These are phyloP conservation scores for Boechera stricta DNA, from an alignment of 345 rosid species.

Conservation along the genomic window DNA sequence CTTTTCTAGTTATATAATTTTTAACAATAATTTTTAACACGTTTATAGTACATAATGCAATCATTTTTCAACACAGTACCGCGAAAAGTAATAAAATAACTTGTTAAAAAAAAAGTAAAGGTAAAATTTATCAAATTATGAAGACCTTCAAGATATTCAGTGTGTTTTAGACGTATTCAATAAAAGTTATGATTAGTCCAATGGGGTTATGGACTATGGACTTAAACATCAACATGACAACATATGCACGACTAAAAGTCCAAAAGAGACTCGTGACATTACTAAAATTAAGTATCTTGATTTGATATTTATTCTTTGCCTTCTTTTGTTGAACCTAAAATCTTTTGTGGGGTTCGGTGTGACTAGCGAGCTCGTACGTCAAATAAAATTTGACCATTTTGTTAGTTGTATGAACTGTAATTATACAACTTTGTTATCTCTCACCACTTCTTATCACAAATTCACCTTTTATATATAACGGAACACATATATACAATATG, in stretches of 20 bases:
- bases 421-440: background rate
- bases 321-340: background rate
- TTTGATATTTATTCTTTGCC: background rate
- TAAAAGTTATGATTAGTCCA: too few species aligned
- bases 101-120: too few species aligned
- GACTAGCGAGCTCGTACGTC: background rate
- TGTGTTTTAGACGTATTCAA: too few species aligned
- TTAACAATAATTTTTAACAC: too few species aligned
- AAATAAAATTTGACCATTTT: background rate
- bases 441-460: background rate
- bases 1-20: too few species aligned
- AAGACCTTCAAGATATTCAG: background rate
- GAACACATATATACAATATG: too few species aligned
- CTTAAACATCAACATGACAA: constrained; percentile 1
- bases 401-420: too few species aligned
- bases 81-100: too few species aligned
- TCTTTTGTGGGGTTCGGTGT: background rate
- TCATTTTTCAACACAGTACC: too few species aligned
- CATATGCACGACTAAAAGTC: constrained; percentile 14
- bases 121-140: background rate
- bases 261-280: background rate
- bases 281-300: background rate
- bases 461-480: too few species aligned
- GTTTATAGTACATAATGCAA: too few species aligned
- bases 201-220: too few species aligned